Conservation (phyloP, 2,329 filamentous ascomycete species). For the Zymoseptoria tritici region DNA sequence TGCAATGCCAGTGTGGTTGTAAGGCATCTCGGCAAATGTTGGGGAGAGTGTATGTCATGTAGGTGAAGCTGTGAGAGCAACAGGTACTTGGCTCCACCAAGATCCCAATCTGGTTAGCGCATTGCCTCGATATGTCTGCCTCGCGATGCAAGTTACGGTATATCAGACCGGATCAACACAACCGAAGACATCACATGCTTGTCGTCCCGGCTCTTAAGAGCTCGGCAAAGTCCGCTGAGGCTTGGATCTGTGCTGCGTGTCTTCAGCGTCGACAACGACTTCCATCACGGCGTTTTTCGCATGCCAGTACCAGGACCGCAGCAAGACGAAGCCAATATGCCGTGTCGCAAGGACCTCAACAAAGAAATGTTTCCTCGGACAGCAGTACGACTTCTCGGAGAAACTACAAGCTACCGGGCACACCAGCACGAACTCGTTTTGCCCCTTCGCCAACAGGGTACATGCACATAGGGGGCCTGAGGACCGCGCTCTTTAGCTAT, state of each 20-base stretch:
- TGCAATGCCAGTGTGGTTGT: neutral
- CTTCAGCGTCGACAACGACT: conserved; percentile 4
- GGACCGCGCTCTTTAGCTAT: conserved; percentile 94
- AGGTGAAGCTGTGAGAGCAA: neutral
- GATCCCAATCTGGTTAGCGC: neutral
- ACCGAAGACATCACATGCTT: neutral
- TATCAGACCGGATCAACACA: neutral
- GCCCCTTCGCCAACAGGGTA: conserved; percentile 93
- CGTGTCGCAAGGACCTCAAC: neutral
- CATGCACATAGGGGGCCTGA: conserved; percentile 80
- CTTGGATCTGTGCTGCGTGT: conserved; percentile 20
- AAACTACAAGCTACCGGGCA: conserved; percentile 40
- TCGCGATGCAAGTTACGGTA: too few species aligned
- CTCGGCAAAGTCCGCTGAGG: neutral
- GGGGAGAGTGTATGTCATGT: neutral
- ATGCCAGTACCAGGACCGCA: neutral
- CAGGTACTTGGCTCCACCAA: neutral
- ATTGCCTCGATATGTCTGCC: neutral
- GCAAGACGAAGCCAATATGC: neutral
- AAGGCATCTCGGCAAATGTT: neutral
- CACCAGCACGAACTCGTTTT: conserved; percentile 72
- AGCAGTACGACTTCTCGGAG: conserved; percentile 3
- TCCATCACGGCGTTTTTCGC: conserved; percentile 2
- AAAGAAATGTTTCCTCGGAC: neutral
- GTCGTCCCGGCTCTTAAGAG: neutral